Percentiles rank a stretch among this genome's conserved stretches.
These are phyloP conservation scores for Aspergillus texensis DNA, from an alignment of 2,329 filamentous ascomycete species.

Conservation along the genomic window DNA sequence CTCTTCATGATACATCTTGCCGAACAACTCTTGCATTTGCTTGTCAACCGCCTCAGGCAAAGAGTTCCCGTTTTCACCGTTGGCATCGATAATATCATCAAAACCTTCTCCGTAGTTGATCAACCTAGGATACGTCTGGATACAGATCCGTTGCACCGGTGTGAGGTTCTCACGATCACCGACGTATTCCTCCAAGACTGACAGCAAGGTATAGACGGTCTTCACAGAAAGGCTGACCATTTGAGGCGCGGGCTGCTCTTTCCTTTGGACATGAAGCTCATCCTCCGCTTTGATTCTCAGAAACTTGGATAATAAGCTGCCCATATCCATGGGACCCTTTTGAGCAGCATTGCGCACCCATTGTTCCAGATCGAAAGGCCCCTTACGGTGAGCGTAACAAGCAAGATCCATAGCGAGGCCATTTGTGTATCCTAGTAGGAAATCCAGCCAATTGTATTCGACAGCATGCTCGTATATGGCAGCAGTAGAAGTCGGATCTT, in stretches of 20 bases:
- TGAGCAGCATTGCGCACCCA: slow-evolving; percentile 74
- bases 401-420: slow-evolving; percentile 87
- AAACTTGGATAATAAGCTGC: slow-evolving; percentile 74
- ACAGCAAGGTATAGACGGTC: slow-evolving; percentile 78
- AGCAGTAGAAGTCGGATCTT: slow-evolving; percentile 67
- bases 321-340: slow-evolving; percentile 68
- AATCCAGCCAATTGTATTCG: slow-evolving; percentile 81
- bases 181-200: slow-evolving; percentile 72
- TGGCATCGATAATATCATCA: slow-evolving; percentile 86
- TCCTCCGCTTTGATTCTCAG: slow-evolving; percentile 81
- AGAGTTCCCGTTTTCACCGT: slow-evolving; percentile 78
- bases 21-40: slow-evolving; percentile 97
- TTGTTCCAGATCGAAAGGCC: slow-evolving; percentile 75
- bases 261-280: slow-evolving; percentile 73
- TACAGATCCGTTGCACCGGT: slow-evolving; percentile 79
- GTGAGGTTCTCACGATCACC: slow-evolving; percentile 70
- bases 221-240: slow-evolving; percentile 80
- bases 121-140: slow-evolving; percentile 87
- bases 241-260: slow-evolving; percentile 64
- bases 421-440: slow-evolving; percentile 75
- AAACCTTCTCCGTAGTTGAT: slow-evolving; percentile 96
- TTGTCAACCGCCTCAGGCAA: slow-evolving; percentile 77
- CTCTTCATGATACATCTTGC: slow-evolving; percentile 94
- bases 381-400: slow-evolving; percentile 79
- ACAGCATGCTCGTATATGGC: slow-evolving; percentile 78